phyloP scores from a whole-genome alignment of 441 rosid species.

The Corymbia calophylla region DNA sequence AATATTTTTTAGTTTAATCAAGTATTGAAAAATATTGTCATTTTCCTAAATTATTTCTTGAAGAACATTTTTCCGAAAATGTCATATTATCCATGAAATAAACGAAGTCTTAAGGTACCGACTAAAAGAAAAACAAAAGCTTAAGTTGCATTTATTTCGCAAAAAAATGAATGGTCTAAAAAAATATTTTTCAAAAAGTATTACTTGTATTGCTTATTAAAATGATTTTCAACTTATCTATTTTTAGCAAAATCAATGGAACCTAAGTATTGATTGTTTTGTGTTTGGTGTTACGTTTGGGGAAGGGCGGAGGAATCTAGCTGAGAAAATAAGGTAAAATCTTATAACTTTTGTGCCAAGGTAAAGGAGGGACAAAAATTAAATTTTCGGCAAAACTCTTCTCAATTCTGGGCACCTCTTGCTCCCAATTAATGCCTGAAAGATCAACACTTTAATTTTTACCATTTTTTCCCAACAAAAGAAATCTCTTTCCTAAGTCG shows the following conservation, averaged over 20 bases:
- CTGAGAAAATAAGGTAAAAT: background rate
- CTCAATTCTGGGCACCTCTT: background rate
- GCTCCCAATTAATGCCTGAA: background rate
- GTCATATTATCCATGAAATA: too few species aligned
- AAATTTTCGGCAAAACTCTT: background rate
- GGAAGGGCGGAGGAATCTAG: background rate
- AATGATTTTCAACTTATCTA: too few species aligned
- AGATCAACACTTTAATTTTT: background rate
- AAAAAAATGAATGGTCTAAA: too few species aligned
- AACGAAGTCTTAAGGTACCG: too few species aligned
- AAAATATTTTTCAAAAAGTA: too few species aligned
- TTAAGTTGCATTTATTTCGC: too few species aligned
- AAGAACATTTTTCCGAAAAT: too few species aligned
- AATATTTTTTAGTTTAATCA: too few species aligned
- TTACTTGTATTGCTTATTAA: too few species aligned
- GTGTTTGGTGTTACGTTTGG: background rate
- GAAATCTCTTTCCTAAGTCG: background rate
- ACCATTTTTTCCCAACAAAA: background rate
- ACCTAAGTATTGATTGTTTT: background rate
- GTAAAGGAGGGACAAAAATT: background rate
- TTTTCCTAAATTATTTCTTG: too few species aligned
- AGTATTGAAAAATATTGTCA: too few species aligned
- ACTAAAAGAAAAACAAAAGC: too few species aligned
- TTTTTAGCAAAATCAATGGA: background rate
- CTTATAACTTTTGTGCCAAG: background rate